These are phyloP conservation scores for Colletotrichum liaoningense DNA, from an alignment of 2,329 filamentous ascomycete genomes.

Conservation along the genomic window DNA sequence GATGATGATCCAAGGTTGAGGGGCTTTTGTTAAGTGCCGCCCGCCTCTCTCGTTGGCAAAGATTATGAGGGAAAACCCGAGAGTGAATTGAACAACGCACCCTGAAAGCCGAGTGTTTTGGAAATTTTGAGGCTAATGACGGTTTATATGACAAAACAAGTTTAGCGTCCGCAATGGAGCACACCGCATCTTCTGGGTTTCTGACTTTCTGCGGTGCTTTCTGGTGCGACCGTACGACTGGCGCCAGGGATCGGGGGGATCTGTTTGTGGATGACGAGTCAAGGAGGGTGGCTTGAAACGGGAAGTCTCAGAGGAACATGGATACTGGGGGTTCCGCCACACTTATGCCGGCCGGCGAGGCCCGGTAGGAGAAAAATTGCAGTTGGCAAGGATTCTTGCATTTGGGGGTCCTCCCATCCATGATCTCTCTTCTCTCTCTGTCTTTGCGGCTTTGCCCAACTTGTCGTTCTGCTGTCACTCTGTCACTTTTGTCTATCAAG, in stretches of 20 bases:
- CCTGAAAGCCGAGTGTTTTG: background rate
- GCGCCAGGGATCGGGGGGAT: slow-evolving; percentile 11
- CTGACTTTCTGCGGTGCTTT: background rate
- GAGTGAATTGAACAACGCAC: background rate
- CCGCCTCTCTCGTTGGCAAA: background rate
- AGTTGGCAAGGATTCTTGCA: background rate
- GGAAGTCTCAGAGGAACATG: slow-evolving; percentile 31
- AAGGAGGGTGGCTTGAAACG: slow-evolving; percentile 16
- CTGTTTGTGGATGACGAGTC: slow-evolving; percentile 24
- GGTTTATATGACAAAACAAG: slow-evolving; percentile 30
- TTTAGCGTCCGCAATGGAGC: slow-evolving; percentile 31
- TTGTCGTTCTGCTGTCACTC: too few relatives aligned
- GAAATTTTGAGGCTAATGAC: slow-evolving; percentile 25
- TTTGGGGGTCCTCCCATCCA: background rate
- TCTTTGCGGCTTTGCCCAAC: too few relatives aligned
- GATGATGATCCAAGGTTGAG: background rate
- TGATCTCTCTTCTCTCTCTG: background rate
- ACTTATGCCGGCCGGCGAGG: slow-evolving; percentile 18
- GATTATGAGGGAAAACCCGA: background rate
- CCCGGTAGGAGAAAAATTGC: slow-evolving; percentile 15
- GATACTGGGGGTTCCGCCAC: slow-evolving; percentile 17
- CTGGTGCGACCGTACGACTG: slow-evolving; percentile 15
- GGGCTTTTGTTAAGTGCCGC: slow-evolving; percentile 6
- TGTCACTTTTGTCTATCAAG: background rate
- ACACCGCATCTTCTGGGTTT: background rate